Evolutionary conservation across 148 eudicot species (phyloP), one percentile per base, ranked within the genome.

Genomic region (Cornus suecica): DNA sequence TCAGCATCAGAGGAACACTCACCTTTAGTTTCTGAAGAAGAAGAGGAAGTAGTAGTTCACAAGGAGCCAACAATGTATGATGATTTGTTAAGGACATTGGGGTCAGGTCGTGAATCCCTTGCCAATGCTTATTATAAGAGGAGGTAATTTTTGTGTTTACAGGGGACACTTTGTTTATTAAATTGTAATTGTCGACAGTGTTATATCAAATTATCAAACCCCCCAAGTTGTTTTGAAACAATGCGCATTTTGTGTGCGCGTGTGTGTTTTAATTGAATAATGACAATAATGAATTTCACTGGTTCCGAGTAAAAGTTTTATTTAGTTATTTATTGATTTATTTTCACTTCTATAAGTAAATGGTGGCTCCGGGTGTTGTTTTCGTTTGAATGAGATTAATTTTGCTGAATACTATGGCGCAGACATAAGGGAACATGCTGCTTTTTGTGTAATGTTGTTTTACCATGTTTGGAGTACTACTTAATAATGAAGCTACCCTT

Each of bases 11-110:
- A 80, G 76, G 83, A 79, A 28, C 75, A 62, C 54, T 72, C 45
- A n/a, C 69, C 73, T 56, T 66, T 69, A 62, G 83, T 22, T 24
- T 84, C 80, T 29, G 84, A 80, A 31, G 90, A 71, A 30, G 88
- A 82, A n/a, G 89, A 74, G 65, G 81, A 82, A 63, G 71, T 74
- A 24, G 72, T 62, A 52, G 66, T 71, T 74, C 70, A 37, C 34
- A 86, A 79, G 68, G 92, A 90, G 79, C 88, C 92, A 52, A 66
- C 90, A 29, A 74, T 69, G 71, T 90, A 86, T 76, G 88, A 88
- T 79, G 80, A 79, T 64, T 83, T 92, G 77, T 76, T 92, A 26
- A 76, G 79, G 79, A 88, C 74, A 68, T 73, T 92, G 22, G 85
- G 84, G 11, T 80, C 80, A 22, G 62, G 73, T 74, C 76, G 76